Evolutionary conservation across 331 rosid genomes (phyloP), one percentile per base, ranked within the genome.

Genomic region (Pyrus hybrid): DNA sequence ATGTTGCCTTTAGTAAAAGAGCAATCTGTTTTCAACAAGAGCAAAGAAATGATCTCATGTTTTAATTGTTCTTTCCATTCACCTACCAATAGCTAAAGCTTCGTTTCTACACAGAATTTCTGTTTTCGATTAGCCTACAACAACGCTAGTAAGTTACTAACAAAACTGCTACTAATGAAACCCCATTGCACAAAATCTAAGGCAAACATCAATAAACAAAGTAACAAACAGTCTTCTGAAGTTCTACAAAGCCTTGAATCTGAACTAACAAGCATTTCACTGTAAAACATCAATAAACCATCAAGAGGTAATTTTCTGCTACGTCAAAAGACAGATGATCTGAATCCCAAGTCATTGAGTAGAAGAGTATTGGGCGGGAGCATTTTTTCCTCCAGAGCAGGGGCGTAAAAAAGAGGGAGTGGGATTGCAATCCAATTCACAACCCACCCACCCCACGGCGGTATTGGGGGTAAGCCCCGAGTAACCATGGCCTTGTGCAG

Each of bases 21-120:
- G 30, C 23, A 16, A 73, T 28, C 72, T 22, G 64, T 78, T 45
- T 57, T 85, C 67, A 80, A 56, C 8, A 13, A 10, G 37, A 13
- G 18, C 1, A 17, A 26, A 49, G 13, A 51, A 26, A 70, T 21
- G 20, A 65, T 5, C 3, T 35, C 66, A 2, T 25, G 37, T 21
- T 16, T 12, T 16, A 61, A 62, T 47, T 43, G 61, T 11, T 5
- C 43, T 22, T 64, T 71, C 51, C 77, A 20, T 17, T 35, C 20
- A 25, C 29, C 37, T 18, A 12, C 1, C 5, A 11, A 43, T 41
- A 41, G 45, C 45, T 41, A 41, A 37, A 41, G 45, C 3, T 43
- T 43, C 58, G 22, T 21, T 32, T 49, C 13, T 10, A 75, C 2
- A 3, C 2, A 2, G 16, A 35, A 29, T 10, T 21, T 71, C 32